Conservation (phyloP, 495 filamentous ascomycete species). For the Aspergillus cavernicola region DNA sequence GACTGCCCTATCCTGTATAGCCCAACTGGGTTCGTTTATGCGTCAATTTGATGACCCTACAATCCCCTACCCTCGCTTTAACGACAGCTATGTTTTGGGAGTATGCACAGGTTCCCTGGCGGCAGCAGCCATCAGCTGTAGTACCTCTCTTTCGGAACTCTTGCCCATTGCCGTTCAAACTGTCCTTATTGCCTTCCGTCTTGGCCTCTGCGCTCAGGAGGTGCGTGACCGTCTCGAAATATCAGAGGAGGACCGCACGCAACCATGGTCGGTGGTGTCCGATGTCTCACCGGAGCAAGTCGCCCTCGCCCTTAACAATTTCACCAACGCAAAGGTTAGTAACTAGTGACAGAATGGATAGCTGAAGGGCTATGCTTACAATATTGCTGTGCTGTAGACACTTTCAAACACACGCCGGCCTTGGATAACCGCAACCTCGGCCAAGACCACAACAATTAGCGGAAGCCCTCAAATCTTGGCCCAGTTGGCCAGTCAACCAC, state of each 20-base stretch:
- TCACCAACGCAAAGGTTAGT: neutral
- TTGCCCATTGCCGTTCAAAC: constrained; percentile 11
- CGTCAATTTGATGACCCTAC: neutral
- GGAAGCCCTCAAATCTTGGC: neutral
- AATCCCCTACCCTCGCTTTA: neutral
- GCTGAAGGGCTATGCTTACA: neutral
- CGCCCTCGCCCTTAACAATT: neutral
- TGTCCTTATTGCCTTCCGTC: constrained; percentile 9
- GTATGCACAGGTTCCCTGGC: constrained; percentile 13
- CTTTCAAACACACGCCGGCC: neutral
- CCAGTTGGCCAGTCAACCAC: neutral
- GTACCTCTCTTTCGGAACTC: constrained; percentile 1
- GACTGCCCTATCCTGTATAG: neutral
- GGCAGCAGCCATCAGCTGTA: constrained; percentile 9
- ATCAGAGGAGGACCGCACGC: neutral
- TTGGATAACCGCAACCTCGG: neutral
- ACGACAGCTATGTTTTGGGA: constrained; percentile 7
- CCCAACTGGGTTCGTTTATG: neutral
- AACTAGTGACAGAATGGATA: neutral
- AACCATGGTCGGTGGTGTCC: neutral
- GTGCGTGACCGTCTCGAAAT: constrained; percentile 2
- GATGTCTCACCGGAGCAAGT: neutral
- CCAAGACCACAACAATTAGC: neutral
- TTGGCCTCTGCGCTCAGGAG: constrained; percentile 1
- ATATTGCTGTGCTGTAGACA: neutral